Conservation (phyloP, 768 basidiomycete species). For the Leucosporidium yakuticum region DNA sequence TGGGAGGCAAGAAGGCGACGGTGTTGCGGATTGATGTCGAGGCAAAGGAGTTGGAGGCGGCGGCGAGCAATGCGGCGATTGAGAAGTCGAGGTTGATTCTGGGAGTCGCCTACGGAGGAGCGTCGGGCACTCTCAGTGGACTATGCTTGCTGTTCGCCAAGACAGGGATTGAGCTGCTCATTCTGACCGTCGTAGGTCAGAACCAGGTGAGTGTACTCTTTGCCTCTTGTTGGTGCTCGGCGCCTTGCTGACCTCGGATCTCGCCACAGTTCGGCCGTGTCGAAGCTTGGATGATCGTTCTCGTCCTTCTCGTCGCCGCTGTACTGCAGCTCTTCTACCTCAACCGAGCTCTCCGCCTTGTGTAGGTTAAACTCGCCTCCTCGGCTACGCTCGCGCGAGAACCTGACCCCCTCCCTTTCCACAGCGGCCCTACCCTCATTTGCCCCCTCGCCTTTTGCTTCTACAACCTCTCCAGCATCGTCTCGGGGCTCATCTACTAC, state of each 20-base stretch:
- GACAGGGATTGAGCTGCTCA: slow-evolving; percentile 79
- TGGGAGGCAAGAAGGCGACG: neutral
- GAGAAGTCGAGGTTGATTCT: slow-evolving; percentile 56
- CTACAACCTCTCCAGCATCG: slow-evolving; percentile 86
- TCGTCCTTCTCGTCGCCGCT: slow-evolving; percentile 66
- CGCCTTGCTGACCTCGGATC: neutral
- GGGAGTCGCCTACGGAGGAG: slow-evolving; percentile 77
- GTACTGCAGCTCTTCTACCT: slow-evolving; percentile 53
- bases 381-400: no score
- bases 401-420: no score
- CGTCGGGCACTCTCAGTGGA: slow-evolving; percentile 80
- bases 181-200: slow-evolving; percentile 63
- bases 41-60: neutral
- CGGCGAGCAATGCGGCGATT: neutral
- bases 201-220: slow-evolving; percentile 60
- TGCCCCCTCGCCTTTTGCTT: slow-evolving; percentile 73
- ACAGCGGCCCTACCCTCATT: slow-evolving; percentile 52
- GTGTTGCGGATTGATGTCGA: neutral
- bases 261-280: slow-evolving; percentile 42
- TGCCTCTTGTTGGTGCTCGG: no score
- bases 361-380: slow-evolving; percentile 41
- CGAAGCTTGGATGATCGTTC: slow-evolving; percentile 63
- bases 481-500: slow-evolving; percentile 82
- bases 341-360: slow-evolving; percentile 56
- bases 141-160: slow-evolving; percentile 92